phyloP scores from a whole-genome alignment of 2,329 filamentous ascomycete genomes.

The Clarireedia paspali region DNA sequence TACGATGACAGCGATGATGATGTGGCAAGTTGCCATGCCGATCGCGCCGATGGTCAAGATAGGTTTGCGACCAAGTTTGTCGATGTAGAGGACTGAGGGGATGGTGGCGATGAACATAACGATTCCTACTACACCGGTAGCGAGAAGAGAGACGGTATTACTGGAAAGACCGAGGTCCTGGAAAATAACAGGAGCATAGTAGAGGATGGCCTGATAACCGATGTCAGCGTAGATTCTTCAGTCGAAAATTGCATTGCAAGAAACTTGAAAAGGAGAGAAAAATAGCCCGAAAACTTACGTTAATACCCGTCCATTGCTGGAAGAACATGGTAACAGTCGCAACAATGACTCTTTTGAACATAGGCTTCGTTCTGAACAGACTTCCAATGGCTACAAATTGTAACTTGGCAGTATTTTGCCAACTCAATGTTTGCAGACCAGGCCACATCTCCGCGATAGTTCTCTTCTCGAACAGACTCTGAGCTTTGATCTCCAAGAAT shows the following conservation, averaged over 20 bases:
- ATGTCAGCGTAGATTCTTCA: neutral
- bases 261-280: neutral
- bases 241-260: neutral
- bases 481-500: slow-evolving; percentile 76
- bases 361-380: slow-evolving; percentile 56
- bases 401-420: slow-evolving; percentile 57
- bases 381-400: slow-evolving; percentile 61
- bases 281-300: slow-evolving; percentile 25
- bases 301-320: slow-evolving; percentile 43
- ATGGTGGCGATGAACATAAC: slow-evolving; percentile 63
- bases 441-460: slow-evolving; percentile 62
- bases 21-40: slow-evolving; percentile 51
- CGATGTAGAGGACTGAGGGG: slow-evolving; percentile 58
- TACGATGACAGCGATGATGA: slow-evolving; percentile 35
- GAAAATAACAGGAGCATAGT: slow-evolving; percentile 43
- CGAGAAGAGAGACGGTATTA: slow-evolving; percentile 49
- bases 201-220: slow-evolving; percentile 16
- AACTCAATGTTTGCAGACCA: slow-evolving; percentile 49
- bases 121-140: slow-evolving; percentile 65
- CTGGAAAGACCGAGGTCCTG: slow-evolving; percentile 35
- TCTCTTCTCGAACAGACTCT: slow-evolving; percentile 69
- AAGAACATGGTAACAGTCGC: slow-evolving; percentile 57
- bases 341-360: slow-evolving; percentile 59
- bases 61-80: slow-evolving; percentile 55
- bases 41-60: slow-evolving; percentile 56